Evolutionary conservation across 352 stramenopile genomes (phyloP).

Genomic region (Phytophthora agathidicida): DNA sequence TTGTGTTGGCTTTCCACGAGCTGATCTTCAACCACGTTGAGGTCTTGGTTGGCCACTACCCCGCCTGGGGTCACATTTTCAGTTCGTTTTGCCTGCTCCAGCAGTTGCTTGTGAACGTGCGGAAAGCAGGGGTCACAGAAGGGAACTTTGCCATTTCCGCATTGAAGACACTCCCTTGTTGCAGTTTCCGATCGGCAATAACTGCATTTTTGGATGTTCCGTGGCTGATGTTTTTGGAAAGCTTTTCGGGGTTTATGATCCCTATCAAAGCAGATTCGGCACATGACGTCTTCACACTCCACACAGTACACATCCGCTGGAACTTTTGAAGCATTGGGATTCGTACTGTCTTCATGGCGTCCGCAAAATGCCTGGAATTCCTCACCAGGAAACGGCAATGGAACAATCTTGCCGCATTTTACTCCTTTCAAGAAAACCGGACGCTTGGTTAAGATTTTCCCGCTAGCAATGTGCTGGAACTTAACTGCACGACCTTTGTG

Average conservation of each 20-base stretch:
- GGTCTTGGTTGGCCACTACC: neutral
- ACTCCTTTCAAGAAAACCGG: conserved; percentile 67
- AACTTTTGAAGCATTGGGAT: conserved; percentile 24
- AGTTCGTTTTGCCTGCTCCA: neutral
- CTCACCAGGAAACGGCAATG: conserved; percentile 71
- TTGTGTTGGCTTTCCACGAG: conserved; percentile 29
- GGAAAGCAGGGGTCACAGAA: conserved; percentile 76
- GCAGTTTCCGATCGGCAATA: conserved; percentile 64
- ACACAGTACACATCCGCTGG: conserved; percentile 65
- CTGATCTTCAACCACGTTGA: neutral
- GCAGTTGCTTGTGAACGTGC: conserved; percentile 42
- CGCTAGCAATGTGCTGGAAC: conserved; percentile 51
- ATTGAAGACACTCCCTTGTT: conserved; percentile 68
- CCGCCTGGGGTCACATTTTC: neutral
- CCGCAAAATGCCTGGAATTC: conserved; percentile 72
- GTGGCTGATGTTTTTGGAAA: conserved; percentile 49
- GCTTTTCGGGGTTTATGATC: conserved; percentile 60
- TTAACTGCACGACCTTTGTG: conserved; percentile 43
- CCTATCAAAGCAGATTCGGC: conserved; percentile 58
- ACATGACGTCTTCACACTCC: conserved; percentile 79
- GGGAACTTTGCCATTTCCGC: conserved; percentile 64
- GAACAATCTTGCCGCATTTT: conserved; percentile 50
- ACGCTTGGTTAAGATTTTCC: conserved; percentile 38
- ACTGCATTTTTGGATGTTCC: conserved; percentile 48
- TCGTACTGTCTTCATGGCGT: conserved; percentile 60